These are phyloP conservation scores for Debaryomyces nepalensis DNA, from an alignment of 1,139 yeast genomes.

Conservation along the genomic window DNA sequence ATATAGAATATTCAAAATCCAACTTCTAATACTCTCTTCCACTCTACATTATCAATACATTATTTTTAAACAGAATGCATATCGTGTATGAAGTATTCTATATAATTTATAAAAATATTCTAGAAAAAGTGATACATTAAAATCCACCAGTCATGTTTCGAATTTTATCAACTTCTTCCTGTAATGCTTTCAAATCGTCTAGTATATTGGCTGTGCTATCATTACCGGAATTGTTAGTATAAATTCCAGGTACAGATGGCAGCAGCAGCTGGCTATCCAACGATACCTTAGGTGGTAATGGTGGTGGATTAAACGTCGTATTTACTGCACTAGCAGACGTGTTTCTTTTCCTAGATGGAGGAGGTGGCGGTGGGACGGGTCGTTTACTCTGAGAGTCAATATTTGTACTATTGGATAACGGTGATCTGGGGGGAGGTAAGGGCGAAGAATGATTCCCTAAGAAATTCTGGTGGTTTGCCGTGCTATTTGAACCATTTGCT, in stretches of 20 bases:
- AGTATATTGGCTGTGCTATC: constrained; percentile 56
- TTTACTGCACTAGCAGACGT: constrained; percentile 20
- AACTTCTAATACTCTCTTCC: too few relatives aligned
- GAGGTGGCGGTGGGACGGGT: constrained; percentile 46
- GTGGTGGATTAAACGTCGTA: constrained; percentile 26
- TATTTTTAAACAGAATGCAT: too few relatives aligned
- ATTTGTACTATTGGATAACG: constrained; percentile 6
- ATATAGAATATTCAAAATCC: too few relatives aligned
- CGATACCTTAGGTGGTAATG: constrained; percentile 40
- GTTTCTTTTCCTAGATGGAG: constrained; percentile 44
- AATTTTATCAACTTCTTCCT: constrained; percentile 65
- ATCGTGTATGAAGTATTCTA: constrained; percentile 9
- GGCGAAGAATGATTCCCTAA: constrained; percentile 15
- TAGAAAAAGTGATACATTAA: constrained; percentile 19
- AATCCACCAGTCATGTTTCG: constrained; percentile 56
- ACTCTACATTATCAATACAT: too few relatives aligned
- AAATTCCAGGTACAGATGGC: constrained; percentile 13
- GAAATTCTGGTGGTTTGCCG: neutral
- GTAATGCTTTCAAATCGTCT: constrained; percentile 64
- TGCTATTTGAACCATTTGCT: neutral
- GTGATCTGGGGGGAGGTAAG: constrained; percentile 27
- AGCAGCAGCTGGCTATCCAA: constrained; percentile 4
- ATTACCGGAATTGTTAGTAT: constrained; percentile 19
- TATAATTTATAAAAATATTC: constrained; percentile 9
- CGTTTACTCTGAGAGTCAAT: constrained; percentile 12